Percentiles rank a stretch among this genome's conserved stretches.
Evolutionary conservation across 1,139 yeast species (phyloP).

Genomic region (Hyphopichia khmerensis): DNA sequence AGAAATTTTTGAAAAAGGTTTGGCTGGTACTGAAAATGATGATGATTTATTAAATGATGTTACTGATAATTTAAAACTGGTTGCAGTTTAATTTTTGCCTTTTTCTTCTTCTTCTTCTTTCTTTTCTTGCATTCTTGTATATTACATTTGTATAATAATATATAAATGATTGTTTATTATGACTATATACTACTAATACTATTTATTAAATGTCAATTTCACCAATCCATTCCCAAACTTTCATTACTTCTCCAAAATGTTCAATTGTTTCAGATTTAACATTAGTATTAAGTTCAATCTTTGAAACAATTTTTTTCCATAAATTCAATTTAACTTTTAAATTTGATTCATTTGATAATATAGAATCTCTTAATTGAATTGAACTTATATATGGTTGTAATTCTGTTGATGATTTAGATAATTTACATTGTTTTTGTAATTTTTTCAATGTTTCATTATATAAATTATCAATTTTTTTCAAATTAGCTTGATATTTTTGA

Average conservation of each 20-base stretch:
- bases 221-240: constrained; percentile 88
- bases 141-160: neutral
- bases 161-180: neutral
- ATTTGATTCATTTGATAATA: constrained; percentile 49
- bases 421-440: constrained; percentile 38
- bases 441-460: constrained; percentile 46
- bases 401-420: constrained; percentile 23
- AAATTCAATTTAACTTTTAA: constrained; percentile 44
- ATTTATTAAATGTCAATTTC: constrained; percentile 20
- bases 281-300: constrained; percentile 66
- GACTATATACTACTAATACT: too few species aligned
- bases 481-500: constrained; percentile 28
- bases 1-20: constrained; percentile 86
- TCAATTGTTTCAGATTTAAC: constrained; percentile 63
- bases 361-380: constrained; percentile 73
- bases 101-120: neutral
- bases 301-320: constrained; percentile 64
- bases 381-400: constrained; percentile 58
- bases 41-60: constrained; percentile 32
- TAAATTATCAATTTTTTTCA: constrained; percentile 32
- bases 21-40: constrained; percentile 58
- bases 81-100: neutral
- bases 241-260: constrained; percentile 81
- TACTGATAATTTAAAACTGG: constrained; percentile 17
- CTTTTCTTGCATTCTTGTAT: neutral